Percentiles rank a stretch among this genome's conserved stretches.
Evolutionary conservation across 2,329 filamentous ascomycete genomes (phyloP).

Genomic region (Chalaropsis ovoidea): DNA sequence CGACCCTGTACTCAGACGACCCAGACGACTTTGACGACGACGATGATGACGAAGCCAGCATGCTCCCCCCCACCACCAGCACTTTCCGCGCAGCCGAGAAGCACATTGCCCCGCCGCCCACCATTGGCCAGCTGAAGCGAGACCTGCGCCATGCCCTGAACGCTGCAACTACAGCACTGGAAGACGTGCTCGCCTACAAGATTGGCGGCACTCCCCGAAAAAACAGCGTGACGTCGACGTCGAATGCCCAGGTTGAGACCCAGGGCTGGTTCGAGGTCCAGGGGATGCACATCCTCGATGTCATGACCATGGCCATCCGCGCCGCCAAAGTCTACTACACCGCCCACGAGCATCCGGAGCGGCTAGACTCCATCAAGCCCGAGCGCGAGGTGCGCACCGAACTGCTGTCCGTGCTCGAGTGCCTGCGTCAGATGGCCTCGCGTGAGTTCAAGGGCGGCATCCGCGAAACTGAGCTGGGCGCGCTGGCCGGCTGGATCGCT

Average conservation of each 20-base stretch:
- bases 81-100: conserved; percentile 84
- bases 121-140: conserved; percentile 63
- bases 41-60: conserved; percentile 58
- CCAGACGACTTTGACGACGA: conserved; percentile 40
- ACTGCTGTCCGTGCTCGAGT: conserved; percentile 75
- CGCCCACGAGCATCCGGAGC: conserved; percentile 74
- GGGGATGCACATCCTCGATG: conserved; percentile 83
- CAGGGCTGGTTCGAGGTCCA: conserved; percentile 71
- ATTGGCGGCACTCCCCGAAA: conserved; percentile 24
- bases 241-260: conserved; percentile 37
- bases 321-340: conserved; percentile 96
- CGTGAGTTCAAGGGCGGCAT: conserved; percentile 79
- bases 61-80: conserved; percentile 94
- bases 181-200: conserved; percentile 40
- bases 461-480: conserved; percentile 63
- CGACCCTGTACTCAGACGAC: conserved; percentile 21
- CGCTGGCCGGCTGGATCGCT: conserved; percentile 68
- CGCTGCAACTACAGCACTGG: conserved; percentile 57
- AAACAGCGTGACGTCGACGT: conserved; percentile 30
- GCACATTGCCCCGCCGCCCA: conserved; percentile 71
- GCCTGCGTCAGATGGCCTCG: conserved; percentile 81
- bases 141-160: conserved; percentile 57
- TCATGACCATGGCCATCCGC: conserved; percentile 88
- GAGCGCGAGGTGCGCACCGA: conserved; percentile 79
- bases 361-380: conserved; percentile 74